Base-by-base conservation (phyloP, 805 yeast genomes). In the Yarrowia sp. region DNA sequence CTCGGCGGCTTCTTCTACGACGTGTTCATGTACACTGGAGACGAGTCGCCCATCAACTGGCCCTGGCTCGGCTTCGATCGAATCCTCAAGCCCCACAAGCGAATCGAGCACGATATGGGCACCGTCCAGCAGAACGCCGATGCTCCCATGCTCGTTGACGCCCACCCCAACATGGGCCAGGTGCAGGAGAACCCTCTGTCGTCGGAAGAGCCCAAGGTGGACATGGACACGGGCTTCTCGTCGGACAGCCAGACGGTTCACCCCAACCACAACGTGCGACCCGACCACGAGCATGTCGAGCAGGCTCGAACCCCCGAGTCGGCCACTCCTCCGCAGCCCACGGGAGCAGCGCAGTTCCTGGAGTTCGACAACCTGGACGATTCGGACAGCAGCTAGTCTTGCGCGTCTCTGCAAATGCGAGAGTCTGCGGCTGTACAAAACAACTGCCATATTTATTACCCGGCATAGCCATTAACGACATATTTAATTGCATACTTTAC, bases 11-110 rank as follows among this genome's bases (percentile, higher is more conserved):
- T 78, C 61, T 55, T 80, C 12, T 81, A 82, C 68, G 85, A 81
- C 71, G 65, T 79, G 22, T 76, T 81, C 66, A 71, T 81, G 62
- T 81, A 78, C 66, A 80, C 79, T 66, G 84, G 84, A 22, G 74
- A 77, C 42, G 84, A 80, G 68, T 79, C 83, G 27, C 82, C 83
- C 62, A 71, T 81, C 62, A 81, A 81, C 67, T 76, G 78, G 74
- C 79, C 80, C 42, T 70, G 58, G 63, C 68, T 62, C 66, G 71
- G 74, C 22, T 71, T 77, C 63, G 41, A 46, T 13, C 36, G 62
- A 3, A 6, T 58, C 9, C 13, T 42, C 36, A n/a, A 47, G 3
- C 58, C 42, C 24, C 31, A 33, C 24, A 33, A 51, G 18, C 42
- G 58, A 6, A 51, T 51, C 24, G 61, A 55, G 7, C 61, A 55